Base-by-base conservation (phyloP, 2,329 filamentous ascomycete species). In the Beauveria bassiana region DNA sequence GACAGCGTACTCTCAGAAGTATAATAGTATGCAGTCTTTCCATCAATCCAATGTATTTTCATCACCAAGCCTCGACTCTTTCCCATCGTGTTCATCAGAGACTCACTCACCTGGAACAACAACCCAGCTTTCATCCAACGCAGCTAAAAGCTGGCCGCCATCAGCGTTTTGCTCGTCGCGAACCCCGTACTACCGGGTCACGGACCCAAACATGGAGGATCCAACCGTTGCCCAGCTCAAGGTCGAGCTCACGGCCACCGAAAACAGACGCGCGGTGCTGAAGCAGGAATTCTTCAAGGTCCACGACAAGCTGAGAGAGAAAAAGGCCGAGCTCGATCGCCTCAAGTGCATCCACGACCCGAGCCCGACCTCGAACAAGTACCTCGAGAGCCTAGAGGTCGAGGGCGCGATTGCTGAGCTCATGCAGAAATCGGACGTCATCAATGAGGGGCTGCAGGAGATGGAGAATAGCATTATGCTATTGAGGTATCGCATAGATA, bases 321-420 rank as follows among this genome's bases (percentile, higher is more conserved):
- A 43, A 22, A 61, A 61, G 22, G 51, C 40, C 6, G 45, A 22
- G 7, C 31, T 61, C 5, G 59, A 61, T 16, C 20, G 42, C 20
- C 59, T 61, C 43, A 61, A 61, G 31, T 26, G 20, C 34, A 61
- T 14, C 18, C 50, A 51, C 9, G 51, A 61, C 43, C 18, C 12
- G 8, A 55, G 50, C 51, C 3, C 40, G 1, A 61, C 18, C 22
- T 42, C 42, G 31, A 49, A 8, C 51, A 61, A 61, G 51, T 61
- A 61, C 34, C 18, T 22, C 10, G 22, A 10, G 42, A 20, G 42
- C 22, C 22, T 61, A 16, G 43, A 61, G 50, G 16, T 61, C 16
- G 51, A 54, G 31, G 50, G 50, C 1, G 59, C 42, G 8, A 61
- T 61, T 22, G 59, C 59, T 8, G 45, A 58, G 20, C 55, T 58